Conservation (phyloP, 192 early-diverging fungal species). For the Endogone sp. region DNA sequence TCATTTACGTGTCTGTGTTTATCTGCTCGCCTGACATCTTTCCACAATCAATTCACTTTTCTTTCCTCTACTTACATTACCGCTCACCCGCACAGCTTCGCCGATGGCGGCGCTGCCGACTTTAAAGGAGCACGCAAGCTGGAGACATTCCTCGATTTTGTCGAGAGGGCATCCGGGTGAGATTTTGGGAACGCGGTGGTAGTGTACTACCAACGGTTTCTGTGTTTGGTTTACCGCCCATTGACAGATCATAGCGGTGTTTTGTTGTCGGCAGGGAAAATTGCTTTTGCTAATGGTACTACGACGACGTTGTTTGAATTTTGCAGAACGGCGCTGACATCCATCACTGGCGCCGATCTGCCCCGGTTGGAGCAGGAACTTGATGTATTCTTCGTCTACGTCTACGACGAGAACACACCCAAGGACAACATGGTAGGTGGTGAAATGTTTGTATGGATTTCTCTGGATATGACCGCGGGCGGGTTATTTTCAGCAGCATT, state of each 20-base stretch:
- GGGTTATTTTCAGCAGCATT: too few species aligned
- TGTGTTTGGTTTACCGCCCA: too few species aligned
- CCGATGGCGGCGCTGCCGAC: constrained; percentile 30
- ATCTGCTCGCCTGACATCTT: neutral
- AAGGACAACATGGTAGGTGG: constrained; percentile 22
- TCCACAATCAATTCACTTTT: neutral
- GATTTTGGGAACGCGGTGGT: too few species aligned
- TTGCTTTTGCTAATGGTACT: too few species aligned
- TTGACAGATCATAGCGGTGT: too few species aligned
- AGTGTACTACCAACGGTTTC: too few species aligned
- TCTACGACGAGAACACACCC: constrained; percentile 44
- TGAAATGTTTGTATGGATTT: constrained; percentile 2
- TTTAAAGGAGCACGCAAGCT: constrained; percentile 46
- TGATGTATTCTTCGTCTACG: constrained; percentile 46
- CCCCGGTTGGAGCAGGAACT: constrained; percentile 26
- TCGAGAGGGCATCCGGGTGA: constrained; percentile 34
- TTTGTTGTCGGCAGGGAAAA: too few species aligned
- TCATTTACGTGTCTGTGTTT: constrained; percentile 1
- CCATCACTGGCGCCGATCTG: constrained; percentile 27
- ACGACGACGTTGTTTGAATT: too few species aligned
- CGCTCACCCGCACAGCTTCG: constrained; percentile 29
- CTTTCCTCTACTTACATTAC: constrained; percentile 15
- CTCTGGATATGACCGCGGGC: too few species aligned
- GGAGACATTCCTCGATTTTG: constrained; percentile 48
- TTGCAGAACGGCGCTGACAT: constrained; percentile 8